Evolutionary conservation across 108 stramenopile species (phyloP), one percentile per base, ranked within the genome.

Genomic region (Cyclotella sp.): DNA sequence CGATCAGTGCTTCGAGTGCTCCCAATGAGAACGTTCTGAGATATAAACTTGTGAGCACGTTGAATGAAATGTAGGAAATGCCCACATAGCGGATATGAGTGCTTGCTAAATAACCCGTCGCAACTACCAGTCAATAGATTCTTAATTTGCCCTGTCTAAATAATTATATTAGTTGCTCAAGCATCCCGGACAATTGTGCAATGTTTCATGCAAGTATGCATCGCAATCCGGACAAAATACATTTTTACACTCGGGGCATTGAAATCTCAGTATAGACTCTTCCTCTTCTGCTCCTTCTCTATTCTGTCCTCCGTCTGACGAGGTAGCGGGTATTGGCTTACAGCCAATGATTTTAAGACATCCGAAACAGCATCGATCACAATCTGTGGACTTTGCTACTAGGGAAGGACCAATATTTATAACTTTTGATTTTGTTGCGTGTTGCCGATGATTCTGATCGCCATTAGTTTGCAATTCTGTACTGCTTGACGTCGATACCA

Each of bases 121-220:
- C 2, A 34, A 34, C 4, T 34, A 34, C 34, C 34, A 34, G 6
- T 34, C 6, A 2, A 34, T 34, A 34, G 12, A 3, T 12, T 57
- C 22, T 21, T 26, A 24, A 24, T 57, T 57, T 19, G 55, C 12
- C 55, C 24, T 21, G 55, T 12, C 24, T 57, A 24, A 24, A 1
- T 24, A 22, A 2, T 55, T 24, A 55, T 15, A 7, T 39, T 58
- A 70, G 30, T 27, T 58, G 55, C 69, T 43, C 49, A 91, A 78
- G 67, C 97, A 97, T 24, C 94, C 94, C 4, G 97, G 97, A 78
- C 97, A 97, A 76, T 96, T 96, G 81, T 97, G 97, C 46, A 97
- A 71, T 16, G 93, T 85, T 68, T 94, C 95, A 76, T 97, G 97
- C 46, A 97, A 69, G 79, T 85, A 96, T 0, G 86, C 83, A 77